phyloP scores from a whole-genome alignment of 192 early-diverging fungal genomes.

The Backusella macrospora region DNA sequence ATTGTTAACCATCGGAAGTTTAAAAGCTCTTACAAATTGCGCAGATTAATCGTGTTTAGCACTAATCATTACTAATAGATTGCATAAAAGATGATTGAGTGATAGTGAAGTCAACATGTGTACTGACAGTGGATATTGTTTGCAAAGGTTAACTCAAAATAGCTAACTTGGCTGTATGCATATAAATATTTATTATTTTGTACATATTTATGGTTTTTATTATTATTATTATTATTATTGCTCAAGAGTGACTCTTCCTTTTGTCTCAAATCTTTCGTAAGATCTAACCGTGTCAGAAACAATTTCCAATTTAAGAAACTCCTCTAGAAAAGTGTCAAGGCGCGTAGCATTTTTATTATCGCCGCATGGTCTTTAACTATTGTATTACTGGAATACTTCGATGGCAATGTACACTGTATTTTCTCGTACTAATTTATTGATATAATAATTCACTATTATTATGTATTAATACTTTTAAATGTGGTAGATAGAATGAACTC shows the following conservation, averaged over 20 bases:
- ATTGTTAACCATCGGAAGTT: not conserved
- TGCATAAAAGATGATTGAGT: not conserved
- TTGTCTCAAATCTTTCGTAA: conserved; percentile 5
- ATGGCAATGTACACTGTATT: no score
- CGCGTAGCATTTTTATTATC: not conserved
- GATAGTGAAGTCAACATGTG: not conserved
- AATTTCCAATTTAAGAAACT: conserved; percentile 12
- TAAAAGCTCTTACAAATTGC: not conserved
- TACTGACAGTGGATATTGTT: not conserved
- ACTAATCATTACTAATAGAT: not conserved
- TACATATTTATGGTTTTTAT: not conserved
- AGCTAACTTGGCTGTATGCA: not conserved
- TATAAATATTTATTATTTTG: not conserved
- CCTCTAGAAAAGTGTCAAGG: not conserved
- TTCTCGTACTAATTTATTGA: no score
- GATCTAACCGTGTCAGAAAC: not conserved
- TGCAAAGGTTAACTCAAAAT: not conserved
- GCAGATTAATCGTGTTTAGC: not conserved
- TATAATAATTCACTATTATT: no score
- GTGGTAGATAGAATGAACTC: not conserved
- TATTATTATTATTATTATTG: not conserved
- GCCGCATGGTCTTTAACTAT: no score
- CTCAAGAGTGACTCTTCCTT: conserved; percentile 1
- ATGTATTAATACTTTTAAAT: not conserved
- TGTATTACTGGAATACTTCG: no score